Conservation (phyloP, 2,329 filamentous ascomycete species). For the Ophiostoma perfectum region DNA sequence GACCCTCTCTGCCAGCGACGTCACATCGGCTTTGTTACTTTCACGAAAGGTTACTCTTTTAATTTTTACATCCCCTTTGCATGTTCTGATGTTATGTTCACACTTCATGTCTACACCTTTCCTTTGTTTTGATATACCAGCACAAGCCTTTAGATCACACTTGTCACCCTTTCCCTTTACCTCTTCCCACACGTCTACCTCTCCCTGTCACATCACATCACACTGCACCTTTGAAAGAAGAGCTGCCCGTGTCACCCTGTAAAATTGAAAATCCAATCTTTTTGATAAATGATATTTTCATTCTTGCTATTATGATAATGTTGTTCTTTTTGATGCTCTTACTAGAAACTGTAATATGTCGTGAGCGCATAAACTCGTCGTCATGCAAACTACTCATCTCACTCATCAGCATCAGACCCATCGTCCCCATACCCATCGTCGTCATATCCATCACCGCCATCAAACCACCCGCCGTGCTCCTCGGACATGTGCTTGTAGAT, state of each 20-base stretch:
- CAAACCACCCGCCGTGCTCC: slow-evolving; percentile 20
- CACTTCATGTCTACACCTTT: slow-evolving; percentile 2
- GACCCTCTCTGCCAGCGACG: neutral
- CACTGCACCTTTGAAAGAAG: neutral
- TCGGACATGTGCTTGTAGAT: slow-evolving; percentile 27
- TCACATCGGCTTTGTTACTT: neutral
- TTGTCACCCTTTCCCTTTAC: neutral
- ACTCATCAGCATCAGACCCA: too few species aligned
- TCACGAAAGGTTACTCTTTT: slow-evolving; percentile 7
- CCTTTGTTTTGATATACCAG: slow-evolving; percentile 11
- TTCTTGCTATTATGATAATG: too few species aligned
- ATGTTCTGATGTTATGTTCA: neutral
- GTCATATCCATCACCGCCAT: neutral
- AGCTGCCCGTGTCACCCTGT: too few species aligned
- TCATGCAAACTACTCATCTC: too few species aligned
- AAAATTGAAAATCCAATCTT: too few species aligned
- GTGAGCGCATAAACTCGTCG: too few species aligned
- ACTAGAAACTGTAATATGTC: too few species aligned
- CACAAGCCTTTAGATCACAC: slow-evolving; percentile 8
- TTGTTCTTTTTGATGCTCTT: too few species aligned
- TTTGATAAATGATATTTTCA: too few species aligned
- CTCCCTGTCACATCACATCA: neutral
- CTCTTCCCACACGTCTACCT: neutral
- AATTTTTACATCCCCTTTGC: neutral
- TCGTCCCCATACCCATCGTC: too few species aligned